Evolutionary conservation across 768 basidiomycete genomes (phyloP).

Genomic region (Rhodotorula paludigena): DNA sequence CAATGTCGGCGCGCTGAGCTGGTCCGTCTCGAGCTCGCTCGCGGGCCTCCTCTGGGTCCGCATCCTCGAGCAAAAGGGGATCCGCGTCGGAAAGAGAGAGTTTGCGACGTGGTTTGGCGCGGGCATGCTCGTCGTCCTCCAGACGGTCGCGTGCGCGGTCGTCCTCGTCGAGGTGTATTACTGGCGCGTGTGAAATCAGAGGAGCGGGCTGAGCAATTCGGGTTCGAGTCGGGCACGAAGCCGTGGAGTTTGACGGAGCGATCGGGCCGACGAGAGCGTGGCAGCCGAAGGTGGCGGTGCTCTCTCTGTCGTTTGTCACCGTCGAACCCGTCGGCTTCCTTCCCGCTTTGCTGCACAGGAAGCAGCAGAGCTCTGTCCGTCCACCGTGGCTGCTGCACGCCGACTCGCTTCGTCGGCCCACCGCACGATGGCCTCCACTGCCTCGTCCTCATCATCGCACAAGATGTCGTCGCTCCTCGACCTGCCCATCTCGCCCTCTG

Average conservation of each 20-base stretch:
- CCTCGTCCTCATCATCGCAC: not conserved
- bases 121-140: conserved; percentile 60
- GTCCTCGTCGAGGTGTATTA: conserved; percentile 68
- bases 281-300: too few relatives aligned
- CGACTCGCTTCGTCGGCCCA: not conserved
- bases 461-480: conserved; percentile 7
- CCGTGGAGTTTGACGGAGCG: too few relatives aligned
- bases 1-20: conserved; percentile 85
- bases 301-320: too few relatives aligned
- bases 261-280: too few relatives aligned
- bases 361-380: not conserved
- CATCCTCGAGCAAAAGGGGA: conserved; percentile 69
- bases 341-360: not conserved
- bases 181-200: conserved; percentile 4
- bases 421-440: not conserved
- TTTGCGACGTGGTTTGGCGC: conserved; percentile 71
- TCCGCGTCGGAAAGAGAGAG: conserved; percentile 57
- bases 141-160: conserved; percentile 61
- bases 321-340: not conserved
- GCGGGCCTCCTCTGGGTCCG: conserved; percentile 79
- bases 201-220: too few relatives aligned
- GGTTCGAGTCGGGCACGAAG: too few relatives aligned
- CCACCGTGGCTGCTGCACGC: not conserved
- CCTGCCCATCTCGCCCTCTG: conserved; percentile 29
- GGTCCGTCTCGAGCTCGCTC: conserved; percentile 80